Conservation (phyloP, 208 protist species). For the Borovskyia barvae region DNA sequence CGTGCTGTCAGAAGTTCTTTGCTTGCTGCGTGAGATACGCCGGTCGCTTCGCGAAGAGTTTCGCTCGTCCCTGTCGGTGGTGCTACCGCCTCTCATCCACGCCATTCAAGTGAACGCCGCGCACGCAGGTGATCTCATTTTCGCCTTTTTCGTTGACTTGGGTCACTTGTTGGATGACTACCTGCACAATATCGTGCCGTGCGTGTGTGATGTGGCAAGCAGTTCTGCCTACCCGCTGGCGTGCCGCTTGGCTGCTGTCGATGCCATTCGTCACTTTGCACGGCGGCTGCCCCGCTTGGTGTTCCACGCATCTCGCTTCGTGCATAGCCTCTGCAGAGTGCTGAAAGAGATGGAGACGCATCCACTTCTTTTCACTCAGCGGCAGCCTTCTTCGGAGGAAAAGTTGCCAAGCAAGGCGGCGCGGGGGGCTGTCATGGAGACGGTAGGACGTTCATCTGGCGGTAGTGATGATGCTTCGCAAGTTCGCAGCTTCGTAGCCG, state of each 20-base stretch:
- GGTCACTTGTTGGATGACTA: constrained; percentile 70
- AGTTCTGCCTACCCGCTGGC: constrained; percentile 45
- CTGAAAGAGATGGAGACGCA: constrained; percentile 55
- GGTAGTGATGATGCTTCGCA: constrained; percentile 1
- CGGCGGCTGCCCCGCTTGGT: constrained; percentile 55
- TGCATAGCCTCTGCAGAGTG: constrained; percentile 82
- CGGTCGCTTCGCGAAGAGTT: constrained; percentile 82
- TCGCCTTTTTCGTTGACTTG: constrained; percentile 78
- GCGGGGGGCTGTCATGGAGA: not conserved
- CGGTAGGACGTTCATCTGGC: not conserved
- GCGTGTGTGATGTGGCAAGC: constrained; percentile 75
- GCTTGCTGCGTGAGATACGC: constrained; percentile 67
- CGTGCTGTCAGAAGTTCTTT: constrained; percentile 68
- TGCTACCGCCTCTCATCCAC: constrained; percentile 72
- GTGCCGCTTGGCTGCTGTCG: constrained; percentile 56
- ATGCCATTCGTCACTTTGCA: constrained; percentile 74
- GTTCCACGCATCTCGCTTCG: constrained; percentile 73
- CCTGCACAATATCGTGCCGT: constrained; percentile 79
- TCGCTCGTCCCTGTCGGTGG: constrained; percentile 58
- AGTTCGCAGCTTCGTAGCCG: constrained; percentile 50
- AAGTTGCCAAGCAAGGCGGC: not conserved
- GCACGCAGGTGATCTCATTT: constrained; percentile 53
- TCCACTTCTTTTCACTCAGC: constrained; percentile 3
- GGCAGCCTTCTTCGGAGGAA: not conserved
- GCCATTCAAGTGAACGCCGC: constrained; percentile 57